Evolutionary conservation across 2,329 filamentous ascomycete species (phyloP).

Genomic region (Waltergamsia citrina): DNA sequence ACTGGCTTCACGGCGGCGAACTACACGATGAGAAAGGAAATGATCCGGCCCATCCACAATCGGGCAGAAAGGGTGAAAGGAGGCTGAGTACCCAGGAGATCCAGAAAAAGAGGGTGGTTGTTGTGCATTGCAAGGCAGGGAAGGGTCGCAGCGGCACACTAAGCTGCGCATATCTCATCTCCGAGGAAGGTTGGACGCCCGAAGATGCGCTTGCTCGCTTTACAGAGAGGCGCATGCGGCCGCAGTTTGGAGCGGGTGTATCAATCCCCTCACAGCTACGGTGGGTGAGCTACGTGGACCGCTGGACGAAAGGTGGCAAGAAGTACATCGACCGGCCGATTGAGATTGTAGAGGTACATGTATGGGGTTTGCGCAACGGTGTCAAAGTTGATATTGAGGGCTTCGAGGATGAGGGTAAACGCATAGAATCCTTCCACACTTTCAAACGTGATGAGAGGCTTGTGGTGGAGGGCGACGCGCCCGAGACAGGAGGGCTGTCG

Average conservation of each 20-base stretch:
- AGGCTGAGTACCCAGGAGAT: conserved; percentile 4
- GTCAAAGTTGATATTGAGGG: conserved; percentile 83
- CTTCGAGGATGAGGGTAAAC: conserved; percentile 80
- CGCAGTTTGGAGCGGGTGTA: conserved; percentile 79
- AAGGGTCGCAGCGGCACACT: conserved; percentile 89
- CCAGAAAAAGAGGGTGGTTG: conserved; percentile 54
- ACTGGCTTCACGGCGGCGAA: conserved; percentile 61
- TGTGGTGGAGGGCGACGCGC: conserved; percentile 50
- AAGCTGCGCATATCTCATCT: conserved; percentile 81
- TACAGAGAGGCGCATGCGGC: conserved; percentile 81
- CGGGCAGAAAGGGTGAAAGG: conserved; percentile 20
- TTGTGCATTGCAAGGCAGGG: conserved; percentile 95
- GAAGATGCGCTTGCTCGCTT: conserved; percentile 46
- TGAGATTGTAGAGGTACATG: conserved; percentile 80
- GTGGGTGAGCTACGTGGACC: conserved; percentile 81
- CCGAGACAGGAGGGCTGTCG: conserved; percentile 36
- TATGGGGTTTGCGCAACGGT: conserved; percentile 80
- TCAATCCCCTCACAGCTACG: conserved; percentile 88
- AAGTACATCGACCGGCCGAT: conserved; percentile 73
- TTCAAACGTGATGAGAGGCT: conserved; percentile 67
- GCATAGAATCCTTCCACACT: conserved; percentile 73
- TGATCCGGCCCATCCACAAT: conserved; percentile 5
- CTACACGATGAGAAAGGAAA: conserved; percentile 11
- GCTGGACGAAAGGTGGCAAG: conserved; percentile 69
- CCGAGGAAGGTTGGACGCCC: conserved; percentile 59